Conservation (phyloP, 2,329 filamentous ascomycete genomes). For the Nemania abortiva region DNA sequence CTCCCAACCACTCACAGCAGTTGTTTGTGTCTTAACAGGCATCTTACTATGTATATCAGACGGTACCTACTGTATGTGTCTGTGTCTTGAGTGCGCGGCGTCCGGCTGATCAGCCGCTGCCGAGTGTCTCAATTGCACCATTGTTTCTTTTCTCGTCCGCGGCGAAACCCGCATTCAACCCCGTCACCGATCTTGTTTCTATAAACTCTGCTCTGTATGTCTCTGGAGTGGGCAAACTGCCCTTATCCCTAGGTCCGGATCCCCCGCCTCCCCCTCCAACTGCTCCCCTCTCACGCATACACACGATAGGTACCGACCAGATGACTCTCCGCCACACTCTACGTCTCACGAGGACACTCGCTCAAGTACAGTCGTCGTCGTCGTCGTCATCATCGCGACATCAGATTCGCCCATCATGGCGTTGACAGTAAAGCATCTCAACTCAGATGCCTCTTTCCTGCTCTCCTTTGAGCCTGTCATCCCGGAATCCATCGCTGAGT, state of each 20-base stretch:
- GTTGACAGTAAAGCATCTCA: constrained; percentile 72
- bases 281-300: constrained; percentile 2
- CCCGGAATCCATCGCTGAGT: constrained; percentile 53
- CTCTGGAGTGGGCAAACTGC: constrained; percentile 15
- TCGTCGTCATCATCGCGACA: constrained; percentile 19
- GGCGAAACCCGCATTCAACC: constrained; percentile 25
- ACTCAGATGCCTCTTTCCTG: constrained; percentile 74
- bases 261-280: not conserved
- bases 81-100: constrained; percentile 2
- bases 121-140: constrained; percentile 30
- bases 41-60: not conserved
- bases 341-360: constrained; percentile 19
- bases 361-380: constrained; percentile 9
- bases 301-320: constrained; percentile 17
- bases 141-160: constrained; percentile 30
- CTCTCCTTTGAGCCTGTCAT: constrained; percentile 70
- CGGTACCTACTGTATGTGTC: not conserved
- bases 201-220: constrained; percentile 23
- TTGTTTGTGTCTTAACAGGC: not conserved
- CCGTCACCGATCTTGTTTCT: constrained; percentile 27
- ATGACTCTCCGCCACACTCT: constrained; percentile 38
- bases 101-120: constrained; percentile 31
- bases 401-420: constrained; percentile 62
- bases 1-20: constrained; percentile 12
- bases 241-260: constrained; percentile 8